Percentiles rank a stretch among this genome's conserved stretches.
Evolutionary conservation across 495 filamentous ascomycete genomes (phyloP).

Genomic region (Neurospora intermedia): DNA sequence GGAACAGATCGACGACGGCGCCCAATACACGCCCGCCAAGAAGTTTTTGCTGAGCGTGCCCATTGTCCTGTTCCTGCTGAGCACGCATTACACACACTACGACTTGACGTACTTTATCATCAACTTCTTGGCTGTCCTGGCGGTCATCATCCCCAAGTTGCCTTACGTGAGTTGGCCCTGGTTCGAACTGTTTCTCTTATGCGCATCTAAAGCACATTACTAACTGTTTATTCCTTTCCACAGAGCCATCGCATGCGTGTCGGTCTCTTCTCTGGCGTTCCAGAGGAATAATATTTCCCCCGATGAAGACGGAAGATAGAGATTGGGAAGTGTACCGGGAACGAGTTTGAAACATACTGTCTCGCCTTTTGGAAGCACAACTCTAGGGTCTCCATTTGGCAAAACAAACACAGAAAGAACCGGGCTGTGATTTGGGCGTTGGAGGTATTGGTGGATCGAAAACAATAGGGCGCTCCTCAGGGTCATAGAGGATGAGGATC

Average conservation of each 20-base stretch:
- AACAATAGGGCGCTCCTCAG: background rate
- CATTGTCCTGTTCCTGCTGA: conserved; percentile 85
- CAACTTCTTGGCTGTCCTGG: conserved; percentile 85
- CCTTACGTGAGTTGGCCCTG: conserved; percentile 60
- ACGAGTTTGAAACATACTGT: background rate
- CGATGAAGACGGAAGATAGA: conserved; percentile 10
- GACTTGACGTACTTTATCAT: conserved; percentile 92
- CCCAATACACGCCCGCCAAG: conserved; percentile 96
- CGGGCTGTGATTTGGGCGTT: background rate
- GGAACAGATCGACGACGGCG: conserved; percentile 99
- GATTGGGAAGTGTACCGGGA: background rate
- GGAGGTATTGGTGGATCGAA: background rate
- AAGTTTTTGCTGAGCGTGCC: conserved; percentile 94
- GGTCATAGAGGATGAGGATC: background rate
- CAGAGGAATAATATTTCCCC: conserved; percentile 37
- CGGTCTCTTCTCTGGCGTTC: conserved; percentile 50
- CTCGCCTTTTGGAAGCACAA: background rate
- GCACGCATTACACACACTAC: conserved; percentile 98
- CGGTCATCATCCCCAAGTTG: conserved; percentile 89
- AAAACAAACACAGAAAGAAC: background rate
- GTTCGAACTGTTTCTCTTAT: background rate
- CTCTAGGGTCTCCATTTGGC: background rate
- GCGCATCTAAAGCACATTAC: conserved; percentile 2
- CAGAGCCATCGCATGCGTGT: conserved; percentile 65
- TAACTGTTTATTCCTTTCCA: background rate